Base-by-base conservation (phyloP, 192 early-diverging fungal species). In the Coemansia sp. region DNA sequence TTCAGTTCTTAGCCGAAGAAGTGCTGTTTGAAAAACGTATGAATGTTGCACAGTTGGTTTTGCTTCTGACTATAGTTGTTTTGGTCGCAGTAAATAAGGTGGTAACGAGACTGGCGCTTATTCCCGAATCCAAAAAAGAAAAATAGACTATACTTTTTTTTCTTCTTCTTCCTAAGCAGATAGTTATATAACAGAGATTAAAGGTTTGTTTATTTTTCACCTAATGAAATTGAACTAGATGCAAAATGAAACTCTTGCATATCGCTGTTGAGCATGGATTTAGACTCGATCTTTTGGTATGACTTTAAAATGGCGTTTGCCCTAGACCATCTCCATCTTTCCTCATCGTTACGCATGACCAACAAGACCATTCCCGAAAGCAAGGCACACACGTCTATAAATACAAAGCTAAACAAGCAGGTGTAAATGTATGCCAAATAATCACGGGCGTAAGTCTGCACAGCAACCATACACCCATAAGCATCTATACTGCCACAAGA, bases 1-100 rank as follows among this genome's bases (percentile, higher is more conserved):
- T 81, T 2, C 69, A 84, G 69, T 82, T 72, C 36, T 49, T 81
- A 33, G 75, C 83, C 17, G 71, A 81, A 33, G 83, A 84, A 52
- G 71, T 84, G 38, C 50, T 84, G 58, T 84, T 84, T 78, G 83
- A 81, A 63, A 84, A 84, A 70, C 75, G 79, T 30, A 81, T 84
- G 83, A 81, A 77, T 17, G 71, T 84, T 29, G 78, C 76, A 6
- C 83, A 84, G 65, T 73, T 84, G 7, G 76, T 77, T 17, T 54
- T 84, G 48, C 66, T 84, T 18, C 62, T 81, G 48, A 75, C 66
- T 0, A 77, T 84, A 20, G 64, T 84, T 25, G 64, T 65, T 11
- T 68, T 84, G 66, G 52, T 84, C 58, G 76, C 75, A 0, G 67
- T 80, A 17, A 81, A 64, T 61, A 84, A 77, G 71, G 82, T 73